phyloP scores from a whole-genome alignment of 2,329 filamentous ascomycete species.

The Bertia moriformis region DNA sequence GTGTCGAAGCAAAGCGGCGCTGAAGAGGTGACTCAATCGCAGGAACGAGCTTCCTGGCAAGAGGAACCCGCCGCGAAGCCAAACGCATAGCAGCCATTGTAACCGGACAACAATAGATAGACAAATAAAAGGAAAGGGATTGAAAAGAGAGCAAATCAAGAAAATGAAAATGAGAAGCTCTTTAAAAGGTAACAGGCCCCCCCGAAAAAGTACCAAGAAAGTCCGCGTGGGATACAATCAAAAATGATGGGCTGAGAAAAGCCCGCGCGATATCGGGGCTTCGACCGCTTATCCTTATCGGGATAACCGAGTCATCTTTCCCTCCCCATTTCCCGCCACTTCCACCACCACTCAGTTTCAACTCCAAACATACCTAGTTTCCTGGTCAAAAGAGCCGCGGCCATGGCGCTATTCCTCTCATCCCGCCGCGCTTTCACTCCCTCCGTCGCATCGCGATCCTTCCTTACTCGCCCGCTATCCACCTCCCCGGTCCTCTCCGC shows the following conservation, averaged over 20 bases:
- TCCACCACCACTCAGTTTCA: neutral
- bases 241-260: neutral
- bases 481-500: neutral
- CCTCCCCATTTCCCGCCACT: neutral
- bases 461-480: too few species aligned
- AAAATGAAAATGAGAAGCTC: neutral
- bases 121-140: neutral
- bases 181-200: too few species aligned
- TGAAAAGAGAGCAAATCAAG: neutral
- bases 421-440: neutral
- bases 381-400: neutral
- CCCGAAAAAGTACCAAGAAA: too few species aligned
- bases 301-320: neutral
- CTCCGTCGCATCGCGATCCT: neutral
- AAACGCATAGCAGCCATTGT: constrained; percentile 16
- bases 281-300: neutral
- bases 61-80: constrained; percentile 16
- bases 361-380: neutral
- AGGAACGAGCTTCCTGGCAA: constrained; percentile 12
- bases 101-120: neutral
- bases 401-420: neutral
- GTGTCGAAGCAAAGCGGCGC: constrained; percentile 11
- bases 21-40: constrained; percentile 15
- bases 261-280: neutral
- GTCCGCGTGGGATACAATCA: neutral